These are phyloP conservation scores for Leishmania tropica DNA, from an alignment of 208 protist genomes.

Conservation along the genomic window DNA sequence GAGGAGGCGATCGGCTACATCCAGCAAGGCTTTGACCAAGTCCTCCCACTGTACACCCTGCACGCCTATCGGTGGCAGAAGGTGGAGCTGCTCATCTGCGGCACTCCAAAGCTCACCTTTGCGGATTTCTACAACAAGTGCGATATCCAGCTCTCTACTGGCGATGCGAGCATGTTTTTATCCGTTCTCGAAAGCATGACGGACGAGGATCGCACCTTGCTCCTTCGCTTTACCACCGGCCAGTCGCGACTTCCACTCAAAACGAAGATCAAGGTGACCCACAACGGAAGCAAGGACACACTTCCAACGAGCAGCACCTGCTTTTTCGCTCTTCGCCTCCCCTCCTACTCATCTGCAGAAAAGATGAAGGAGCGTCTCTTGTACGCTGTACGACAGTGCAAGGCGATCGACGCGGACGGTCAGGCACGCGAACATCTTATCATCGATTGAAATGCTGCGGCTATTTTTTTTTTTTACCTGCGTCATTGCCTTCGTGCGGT, in stretches of 20 bases:
- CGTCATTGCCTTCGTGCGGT: no score
- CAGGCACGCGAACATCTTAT: constrained; percentile 79
- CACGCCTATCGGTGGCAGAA: constrained; percentile 88
- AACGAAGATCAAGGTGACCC: constrained; percentile 87
- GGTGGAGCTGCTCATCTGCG: constrained; percentile 83
- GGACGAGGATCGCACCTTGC: constrained; percentile 80
- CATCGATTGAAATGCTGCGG: constrained; percentile 14
- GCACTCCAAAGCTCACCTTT: constrained; percentile 76
- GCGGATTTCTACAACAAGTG: constrained; percentile 76
- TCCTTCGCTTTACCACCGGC: constrained; percentile 90
- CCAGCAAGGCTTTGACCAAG: constrained; percentile 75
- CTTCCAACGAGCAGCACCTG: constrained; percentile 94
- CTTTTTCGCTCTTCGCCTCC: constrained; percentile 94
- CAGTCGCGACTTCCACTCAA: constrained; percentile 87
- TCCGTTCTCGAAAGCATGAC: constrained; percentile 79
- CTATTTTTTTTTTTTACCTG: no score
- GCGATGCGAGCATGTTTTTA: constrained; percentile 70
- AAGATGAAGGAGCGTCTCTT: constrained; percentile 94
- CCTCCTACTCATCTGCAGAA: constrained; percentile 82
- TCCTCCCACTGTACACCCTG: constrained; percentile 84
- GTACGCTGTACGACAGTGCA: constrained; percentile 95
- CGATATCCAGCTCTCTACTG: constrained; percentile 65
- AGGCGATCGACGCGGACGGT: constrained; percentile 95
- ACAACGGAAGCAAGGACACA: constrained; percentile 64
- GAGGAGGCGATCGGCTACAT: constrained; percentile 71